A percentile compares a stretch with the other conserved stretches of the same genome.
Evolutionary conservation across 441 rosid species (phyloP).

Genomic region (Corymbia calophylla): DNA sequence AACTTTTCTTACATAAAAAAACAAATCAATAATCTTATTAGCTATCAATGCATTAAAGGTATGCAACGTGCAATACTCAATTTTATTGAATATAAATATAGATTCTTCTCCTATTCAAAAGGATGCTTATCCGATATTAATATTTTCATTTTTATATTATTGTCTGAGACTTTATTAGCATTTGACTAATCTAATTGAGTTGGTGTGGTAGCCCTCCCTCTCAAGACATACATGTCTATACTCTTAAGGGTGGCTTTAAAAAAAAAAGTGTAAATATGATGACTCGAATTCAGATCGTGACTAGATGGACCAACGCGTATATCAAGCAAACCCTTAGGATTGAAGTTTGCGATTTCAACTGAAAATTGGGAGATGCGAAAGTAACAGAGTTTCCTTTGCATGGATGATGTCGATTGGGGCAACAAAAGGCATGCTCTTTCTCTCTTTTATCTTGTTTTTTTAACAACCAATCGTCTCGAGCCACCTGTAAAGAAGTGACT

Average conservation of each 20-base stretch:
- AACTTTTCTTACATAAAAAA: not conserved
- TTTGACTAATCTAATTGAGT: not conserved
- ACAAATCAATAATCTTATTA: not conserved
- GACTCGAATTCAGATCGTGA: not conserved
- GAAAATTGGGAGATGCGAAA: not conserved
- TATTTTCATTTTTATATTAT: not conserved
- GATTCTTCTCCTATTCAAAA: not conserved
- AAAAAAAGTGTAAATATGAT: not conserved
- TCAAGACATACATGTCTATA: fast-evolving
- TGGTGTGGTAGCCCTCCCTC: not conserved
- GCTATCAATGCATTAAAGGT: not conserved
- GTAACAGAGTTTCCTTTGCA: conserved; percentile 3
- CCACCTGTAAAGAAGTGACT: conserved; percentile 4
- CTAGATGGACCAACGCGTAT: not conserved
- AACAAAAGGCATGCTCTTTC: not conserved
- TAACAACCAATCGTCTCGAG: not conserved
- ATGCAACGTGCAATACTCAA: not conserved
- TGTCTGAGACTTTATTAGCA: not conserved
- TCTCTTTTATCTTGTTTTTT: not conserved
- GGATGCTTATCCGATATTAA: not conserved
- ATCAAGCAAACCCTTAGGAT: not conserved
- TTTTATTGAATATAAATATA: not conserved
- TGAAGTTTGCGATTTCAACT: not conserved
- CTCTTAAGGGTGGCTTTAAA: not conserved
- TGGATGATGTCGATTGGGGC: not conserved